Percentiles rank a stretch among this genome's conserved stretches.
Evolutionary conservation across 78 protist genomes (phyloP).

Genomic region (Dictyostelium firmibasis): DNA sequence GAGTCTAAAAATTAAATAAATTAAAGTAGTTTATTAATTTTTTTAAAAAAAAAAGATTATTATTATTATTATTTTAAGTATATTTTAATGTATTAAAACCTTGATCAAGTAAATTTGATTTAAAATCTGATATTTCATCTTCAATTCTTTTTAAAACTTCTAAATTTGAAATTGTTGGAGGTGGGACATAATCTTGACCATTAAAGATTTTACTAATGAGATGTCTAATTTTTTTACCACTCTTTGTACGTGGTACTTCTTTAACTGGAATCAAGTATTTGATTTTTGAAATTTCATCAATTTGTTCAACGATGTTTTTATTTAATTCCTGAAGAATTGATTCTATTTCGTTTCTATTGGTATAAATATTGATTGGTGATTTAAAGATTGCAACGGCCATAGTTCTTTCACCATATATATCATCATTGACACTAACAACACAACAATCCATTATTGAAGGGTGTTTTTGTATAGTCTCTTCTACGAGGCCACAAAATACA

Average conservation of each 20-base stretch:
- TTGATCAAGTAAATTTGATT: background rate
- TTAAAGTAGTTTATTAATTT: too few relatives aligned
- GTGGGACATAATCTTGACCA: background rate
- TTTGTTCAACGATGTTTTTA: background rate
- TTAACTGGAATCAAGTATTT: background rate
- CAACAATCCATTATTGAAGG: background rate
- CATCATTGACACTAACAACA: background rate
- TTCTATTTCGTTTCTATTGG: background rate
- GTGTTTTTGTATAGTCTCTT: background rate
- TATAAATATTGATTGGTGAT: background rate
- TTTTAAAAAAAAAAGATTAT: too few relatives aligned
- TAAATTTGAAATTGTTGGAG: background rate
- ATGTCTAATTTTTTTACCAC: background rate
- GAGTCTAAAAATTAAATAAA: too few relatives aligned
- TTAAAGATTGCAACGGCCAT: background rate
- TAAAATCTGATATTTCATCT: background rate
- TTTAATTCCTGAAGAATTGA: background rate
- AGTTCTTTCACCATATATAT: background rate
- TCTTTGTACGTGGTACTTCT: background rate
- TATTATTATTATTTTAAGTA: too few relatives aligned
- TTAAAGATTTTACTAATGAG: background rate
- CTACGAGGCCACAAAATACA: background rate
- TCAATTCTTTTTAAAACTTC: background rate
- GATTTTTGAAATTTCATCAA: background rate
- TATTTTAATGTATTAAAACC: background rate